Conservation (phyloP, 371 early-diverging fungal genomes). For the Mortierella sp. region DNA sequence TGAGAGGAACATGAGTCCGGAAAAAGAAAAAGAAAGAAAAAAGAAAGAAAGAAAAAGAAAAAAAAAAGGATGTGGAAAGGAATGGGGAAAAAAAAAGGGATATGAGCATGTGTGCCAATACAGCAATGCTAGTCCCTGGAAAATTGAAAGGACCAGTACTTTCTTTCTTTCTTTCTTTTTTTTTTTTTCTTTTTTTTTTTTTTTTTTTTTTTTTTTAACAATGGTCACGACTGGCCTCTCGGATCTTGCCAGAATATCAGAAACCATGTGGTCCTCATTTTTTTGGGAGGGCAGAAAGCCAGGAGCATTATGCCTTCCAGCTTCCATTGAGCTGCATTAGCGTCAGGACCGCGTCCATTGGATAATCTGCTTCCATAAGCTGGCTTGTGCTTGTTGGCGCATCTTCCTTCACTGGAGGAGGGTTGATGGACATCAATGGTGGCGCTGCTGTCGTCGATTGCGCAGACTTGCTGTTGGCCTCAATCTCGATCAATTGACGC, state of each 20-base stretch:
- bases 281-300: too few species aligned
- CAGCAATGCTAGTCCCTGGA: too few species aligned
- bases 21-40: constrained; percentile 6
- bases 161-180: too few species aligned
- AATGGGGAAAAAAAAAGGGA: neutral
- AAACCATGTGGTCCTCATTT: too few species aligned
- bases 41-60: neutral
- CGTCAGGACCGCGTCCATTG: constrained; percentile 74
- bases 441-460: constrained; percentile 14
- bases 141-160: too few species aligned
- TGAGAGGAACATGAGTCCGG: too few species aligned
- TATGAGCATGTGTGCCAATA: too few species aligned
- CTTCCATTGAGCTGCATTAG: constrained; percentile 72
- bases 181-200: neutral
- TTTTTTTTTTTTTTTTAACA: neutral
- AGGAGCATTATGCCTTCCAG: constrained; percentile 57
- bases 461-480: constrained; percentile 22
- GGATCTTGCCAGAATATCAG: too few species aligned
- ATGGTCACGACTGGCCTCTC: too few species aligned
- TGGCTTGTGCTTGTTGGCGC: constrained; percentile 25
- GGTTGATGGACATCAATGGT: constrained; percentile 38
- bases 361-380: constrained; percentile 58
- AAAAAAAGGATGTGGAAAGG: neutral
- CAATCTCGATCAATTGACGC: constrained; percentile 45
- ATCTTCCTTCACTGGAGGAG: constrained; percentile 25